A percentile compares a stretch with the other conserved stretches of the same genome.
Evolutionary conservation across 2,329 filamentous ascomycete genomes (phyloP).

Genomic region (Microcyclospora tardicrescens): DNA sequence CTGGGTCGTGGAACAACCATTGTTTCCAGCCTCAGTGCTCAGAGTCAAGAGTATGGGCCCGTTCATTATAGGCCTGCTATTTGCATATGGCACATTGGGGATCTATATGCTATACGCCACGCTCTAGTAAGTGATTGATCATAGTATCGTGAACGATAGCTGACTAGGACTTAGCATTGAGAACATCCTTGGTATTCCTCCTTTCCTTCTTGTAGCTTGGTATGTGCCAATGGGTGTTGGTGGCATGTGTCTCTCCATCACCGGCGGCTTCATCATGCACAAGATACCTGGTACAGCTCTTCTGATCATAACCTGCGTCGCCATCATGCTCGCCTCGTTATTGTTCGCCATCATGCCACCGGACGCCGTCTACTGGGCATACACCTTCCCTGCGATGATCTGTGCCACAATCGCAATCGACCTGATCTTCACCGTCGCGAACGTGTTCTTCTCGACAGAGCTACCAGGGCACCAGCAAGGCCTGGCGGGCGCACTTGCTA

Average conservation of each 20-base stretch:
- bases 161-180: conserved; percentile 37
- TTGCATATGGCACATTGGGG: conserved; percentile 55
- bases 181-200: conserved; percentile 44
- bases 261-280: conserved; percentile 56
- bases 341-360: conserved; percentile 52
- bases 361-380: conserved; percentile 54
- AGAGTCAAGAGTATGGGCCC: conserved; percentile 54
- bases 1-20: conserved; percentile 53
- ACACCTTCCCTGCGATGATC: conserved; percentile 58
- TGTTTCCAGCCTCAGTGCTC: conserved; percentile 60
- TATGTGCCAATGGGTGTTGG: conserved; percentile 55
- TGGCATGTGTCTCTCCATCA: conserved; percentile 50
- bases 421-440: conserved; percentile 61
- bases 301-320: conserved; percentile 47
- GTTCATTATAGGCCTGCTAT: conserved; percentile 47
- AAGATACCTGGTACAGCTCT: conserved; percentile 50
- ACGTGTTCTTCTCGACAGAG: conserved; percentile 60
- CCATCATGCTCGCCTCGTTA: conserved; percentile 45
- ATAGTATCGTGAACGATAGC: not conserved
- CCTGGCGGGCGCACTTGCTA: conserved; percentile 58
- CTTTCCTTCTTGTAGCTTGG: conserved; percentile 55
- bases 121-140: conserved; percentile 43
- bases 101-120: conserved; percentile 59
- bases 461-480: conserved; percentile 56
- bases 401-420: conserved; percentile 61